Base-by-base conservation (phyloP, 352 stramenopile genomes). In the Pythium periplocum region DNA sequence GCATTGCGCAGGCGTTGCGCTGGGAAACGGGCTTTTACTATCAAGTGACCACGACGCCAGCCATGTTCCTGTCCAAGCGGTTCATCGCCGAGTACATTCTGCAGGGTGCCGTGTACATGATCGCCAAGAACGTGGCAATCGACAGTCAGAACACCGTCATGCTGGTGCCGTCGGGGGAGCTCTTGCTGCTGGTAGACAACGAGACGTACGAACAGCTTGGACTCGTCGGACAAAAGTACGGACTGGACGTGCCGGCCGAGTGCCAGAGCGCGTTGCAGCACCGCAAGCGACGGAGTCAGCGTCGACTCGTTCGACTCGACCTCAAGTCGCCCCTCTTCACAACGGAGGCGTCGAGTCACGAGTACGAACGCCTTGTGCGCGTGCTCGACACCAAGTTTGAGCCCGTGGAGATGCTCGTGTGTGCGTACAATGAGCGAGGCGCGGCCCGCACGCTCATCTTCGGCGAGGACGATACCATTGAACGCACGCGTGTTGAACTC, bases 21-120 rank as follows among this genome's bases (percentile, higher is more conserved):
- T 92, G 81, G 81, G 77, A 88, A 55, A 88, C 71, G 31, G 69
- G 67, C n/a, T 94, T 94, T 59, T 94, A 79, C 59, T 94, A 94
- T 56, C 71, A 91, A 48, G 43, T 92, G 6, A 73, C 66, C 12
- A 55, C 75, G 35, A 71, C 75, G 7, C 59, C 87, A 3, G 55
- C 53, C 32, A 60, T 82, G 60, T 74, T 94, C 33, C 61, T 92
- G 6, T 83, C 75, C 33, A 62, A 66, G 6, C 55, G 60, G 2
- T 92, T 92, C 53, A 71, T 87, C 41, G 41, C 34, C 30, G 76
- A 88, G 48, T 92, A 92, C 48, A 52, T 92, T 26, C 40, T 49
- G 10, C 53, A 75, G 30, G 72, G 72, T 5, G 31, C 65, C 0
- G 68, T 87, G 37, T 87, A 76, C 58, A 91, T 91, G 75, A 67